phyloP scores from a whole-genome alignment of 116 monocot species.

The Iris pallida region DNA sequence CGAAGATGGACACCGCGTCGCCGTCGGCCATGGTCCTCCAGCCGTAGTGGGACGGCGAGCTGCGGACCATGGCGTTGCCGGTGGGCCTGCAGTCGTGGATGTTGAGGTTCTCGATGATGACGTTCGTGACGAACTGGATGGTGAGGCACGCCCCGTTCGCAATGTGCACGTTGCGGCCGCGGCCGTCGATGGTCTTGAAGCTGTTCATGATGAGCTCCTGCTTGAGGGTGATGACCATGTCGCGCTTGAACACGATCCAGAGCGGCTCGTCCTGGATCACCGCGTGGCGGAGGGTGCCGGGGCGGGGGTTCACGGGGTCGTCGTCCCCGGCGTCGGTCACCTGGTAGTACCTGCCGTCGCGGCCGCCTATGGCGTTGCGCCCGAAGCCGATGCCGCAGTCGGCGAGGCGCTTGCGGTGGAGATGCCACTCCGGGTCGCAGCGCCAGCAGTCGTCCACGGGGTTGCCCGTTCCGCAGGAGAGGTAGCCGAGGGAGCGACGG shows the following conservation, averaged over 20 bases:
- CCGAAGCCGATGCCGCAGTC: conserved; percentile 91
- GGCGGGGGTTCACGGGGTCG: conserved; percentile 64
- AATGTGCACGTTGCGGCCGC: conserved; percentile 64
- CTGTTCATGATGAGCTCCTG: conserved; percentile 74
- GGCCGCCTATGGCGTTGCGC: conserved; percentile 77
- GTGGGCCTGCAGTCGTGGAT: conserved; percentile 61
- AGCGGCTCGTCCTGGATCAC: conserved; percentile 79
- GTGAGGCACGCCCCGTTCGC: conserved; percentile 68
- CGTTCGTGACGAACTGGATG: conserved; percentile 60
- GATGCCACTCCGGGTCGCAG: conserved; percentile 68
- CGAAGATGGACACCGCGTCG: conserved; percentile 73
- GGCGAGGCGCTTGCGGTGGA: conserved; percentile 62
- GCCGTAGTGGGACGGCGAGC: conserved; percentile 57
- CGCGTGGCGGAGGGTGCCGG: conserved; percentile 80
- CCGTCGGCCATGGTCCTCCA: conserved; percentile 56
- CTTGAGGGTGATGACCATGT: conserved; percentile 62
- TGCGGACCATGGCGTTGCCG: conserved; percentile 52
- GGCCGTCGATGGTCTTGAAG: conserved; percentile 81
- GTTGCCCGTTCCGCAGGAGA: conserved; percentile 77
- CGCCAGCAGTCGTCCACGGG: conserved; percentile 94
- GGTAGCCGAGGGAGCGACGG: conserved; percentile 45
- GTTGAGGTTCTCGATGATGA: conserved; percentile 68
- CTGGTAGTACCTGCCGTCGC: conserved; percentile 67
- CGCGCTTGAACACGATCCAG: conserved; percentile 74
- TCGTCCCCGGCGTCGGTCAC: conserved; percentile 73